phyloP scores from a whole-genome alignment of 2,329 filamentous ascomycete genomes.

The Monilinia fructicola region DNA sequence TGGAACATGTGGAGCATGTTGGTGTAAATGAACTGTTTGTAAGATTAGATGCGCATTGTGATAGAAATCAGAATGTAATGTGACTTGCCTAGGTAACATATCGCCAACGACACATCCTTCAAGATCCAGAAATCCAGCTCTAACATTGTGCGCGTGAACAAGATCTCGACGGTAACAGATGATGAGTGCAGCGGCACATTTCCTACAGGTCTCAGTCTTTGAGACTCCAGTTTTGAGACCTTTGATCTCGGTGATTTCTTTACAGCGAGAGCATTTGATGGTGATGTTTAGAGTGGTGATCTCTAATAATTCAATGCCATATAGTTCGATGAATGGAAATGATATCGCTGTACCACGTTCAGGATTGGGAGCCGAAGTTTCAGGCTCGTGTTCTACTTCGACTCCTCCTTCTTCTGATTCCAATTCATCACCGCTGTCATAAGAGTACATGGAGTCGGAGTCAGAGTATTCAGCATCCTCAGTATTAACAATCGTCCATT shows the following conservation, averaged over 20 bases:
- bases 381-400: constrained; percentile 42
- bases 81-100: constrained; percentile 64
- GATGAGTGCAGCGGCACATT: constrained; percentile 55
- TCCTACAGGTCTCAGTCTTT: constrained; percentile 56
- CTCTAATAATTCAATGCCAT: constrained; percentile 75
- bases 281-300: constrained; percentile 65
- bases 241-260: constrained; percentile 67
- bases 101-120: constrained; percentile 73
- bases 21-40: constrained; percentile 68
- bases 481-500: constrained; percentile 59
- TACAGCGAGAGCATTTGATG: constrained; percentile 78
- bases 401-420: constrained; percentile 47
- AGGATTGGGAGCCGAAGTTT: constrained; percentile 30
- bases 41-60: constrained; percentile 8
- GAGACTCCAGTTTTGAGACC: constrained; percentile 58
- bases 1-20: constrained; percentile 75
- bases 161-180: constrained; percentile 64
- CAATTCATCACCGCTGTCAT: constrained; percentile 39
- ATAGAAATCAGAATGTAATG: constrained; percentile 1
- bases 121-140: constrained; percentile 76
- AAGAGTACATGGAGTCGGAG: constrained; percentile 49
- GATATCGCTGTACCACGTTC: constrained; percentile 75
- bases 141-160: constrained; percentile 70
- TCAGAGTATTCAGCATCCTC: constrained; percentile 46
- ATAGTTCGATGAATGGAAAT: constrained; percentile 74